Percentiles rank a stretch among this genome's conserved stretches.
phyloP scores from a whole-genome alignment of 176 grass and related monocot species.

The Oryza nivara region DNA sequence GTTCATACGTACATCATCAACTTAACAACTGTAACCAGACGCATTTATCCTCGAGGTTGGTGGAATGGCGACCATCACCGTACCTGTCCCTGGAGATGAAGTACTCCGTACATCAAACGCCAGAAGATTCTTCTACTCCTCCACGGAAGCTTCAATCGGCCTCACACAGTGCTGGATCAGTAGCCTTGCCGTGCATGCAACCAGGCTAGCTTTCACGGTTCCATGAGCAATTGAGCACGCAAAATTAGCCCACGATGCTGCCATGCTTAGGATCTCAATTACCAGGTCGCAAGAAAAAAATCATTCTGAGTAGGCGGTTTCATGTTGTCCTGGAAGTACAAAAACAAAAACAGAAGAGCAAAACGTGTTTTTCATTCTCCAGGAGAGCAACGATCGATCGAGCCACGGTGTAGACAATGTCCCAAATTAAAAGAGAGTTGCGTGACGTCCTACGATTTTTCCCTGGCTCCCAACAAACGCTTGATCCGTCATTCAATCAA shows the following conservation, averaged over 20 bases:
- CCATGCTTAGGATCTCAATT: neutral
- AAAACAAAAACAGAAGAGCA: neutral
- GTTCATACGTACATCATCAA: constrained; percentile 12
- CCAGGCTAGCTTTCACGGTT: neutral
- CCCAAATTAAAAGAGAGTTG: neutral
- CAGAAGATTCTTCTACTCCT: neutral
- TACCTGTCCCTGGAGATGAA: neutral
- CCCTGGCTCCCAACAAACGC: neutral
- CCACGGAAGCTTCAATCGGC: constrained; percentile 2
- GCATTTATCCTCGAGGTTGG: neutral
- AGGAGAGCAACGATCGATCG: neutral
- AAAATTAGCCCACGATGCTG: neutral
- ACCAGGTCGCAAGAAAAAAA: neutral
- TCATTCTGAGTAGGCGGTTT: neutral
- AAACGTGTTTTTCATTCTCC: neutral
- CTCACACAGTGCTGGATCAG: neutral
- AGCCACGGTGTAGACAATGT: no score
- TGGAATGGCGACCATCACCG: neutral
- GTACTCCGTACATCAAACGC: neutral
- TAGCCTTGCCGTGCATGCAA: neutral
- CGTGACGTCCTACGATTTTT: neutral
- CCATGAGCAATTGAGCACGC: neutral
- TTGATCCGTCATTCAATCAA: neutral
- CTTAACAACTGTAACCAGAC: neutral
- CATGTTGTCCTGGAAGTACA: neutral